Percentiles rank a stretch among this genome's conserved stretches.
Evolutionary conservation across 441 rosid genomes (phyloP).

Genomic region (Gossypium schwendimanii): DNA sequence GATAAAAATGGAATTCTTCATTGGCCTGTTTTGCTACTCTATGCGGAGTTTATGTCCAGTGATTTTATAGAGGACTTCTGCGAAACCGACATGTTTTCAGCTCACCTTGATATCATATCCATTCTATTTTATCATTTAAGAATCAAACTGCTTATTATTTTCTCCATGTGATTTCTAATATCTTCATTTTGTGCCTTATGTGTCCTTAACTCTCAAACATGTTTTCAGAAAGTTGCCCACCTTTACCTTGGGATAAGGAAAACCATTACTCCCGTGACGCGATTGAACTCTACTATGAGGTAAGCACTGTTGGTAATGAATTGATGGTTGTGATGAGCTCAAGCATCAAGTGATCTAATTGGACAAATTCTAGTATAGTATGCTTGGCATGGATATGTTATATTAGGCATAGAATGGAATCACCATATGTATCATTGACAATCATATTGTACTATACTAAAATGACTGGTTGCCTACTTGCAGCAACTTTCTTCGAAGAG

Average conservation of each 20-base stretch:
- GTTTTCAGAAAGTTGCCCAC: slow-evolving; percentile 68
- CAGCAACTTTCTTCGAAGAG: background rate
- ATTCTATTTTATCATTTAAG: background rate
- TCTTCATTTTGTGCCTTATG: slow-evolving; percentile 9
- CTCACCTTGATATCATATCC: slow-evolving; percentile 92
- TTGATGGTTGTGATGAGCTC: background rate
- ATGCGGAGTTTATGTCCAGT: slow-evolving; percentile 87
- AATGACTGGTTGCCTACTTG: background rate
- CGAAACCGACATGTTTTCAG: slow-evolving; percentile 71
- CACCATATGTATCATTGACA: background rate
- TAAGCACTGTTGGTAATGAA: slow-evolving; percentile 18
- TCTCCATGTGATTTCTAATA: background rate
- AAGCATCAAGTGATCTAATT: background rate
- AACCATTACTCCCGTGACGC: slow-evolving; percentile 58
- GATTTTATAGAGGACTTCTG: slow-evolving; percentile 88
- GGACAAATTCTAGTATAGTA: background rate
- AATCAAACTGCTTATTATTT: background rate
- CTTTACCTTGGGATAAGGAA: slow-evolving; percentile 73
- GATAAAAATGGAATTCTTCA: slow-evolving; percentile 70
- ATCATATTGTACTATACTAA: background rate
- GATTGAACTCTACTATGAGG: slow-evolving; percentile 82
- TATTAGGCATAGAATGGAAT: background rate
- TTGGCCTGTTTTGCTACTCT: slow-evolving; percentile 86
- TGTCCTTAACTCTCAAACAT: slow-evolving; percentile 64
- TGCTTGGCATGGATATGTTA: background rate